Evolutionary conservation across 2,329 filamentous ascomycete genomes (phyloP), one percentile per base, ranked within the genome.

Genomic region (Aureobasidium vineae): DNA sequence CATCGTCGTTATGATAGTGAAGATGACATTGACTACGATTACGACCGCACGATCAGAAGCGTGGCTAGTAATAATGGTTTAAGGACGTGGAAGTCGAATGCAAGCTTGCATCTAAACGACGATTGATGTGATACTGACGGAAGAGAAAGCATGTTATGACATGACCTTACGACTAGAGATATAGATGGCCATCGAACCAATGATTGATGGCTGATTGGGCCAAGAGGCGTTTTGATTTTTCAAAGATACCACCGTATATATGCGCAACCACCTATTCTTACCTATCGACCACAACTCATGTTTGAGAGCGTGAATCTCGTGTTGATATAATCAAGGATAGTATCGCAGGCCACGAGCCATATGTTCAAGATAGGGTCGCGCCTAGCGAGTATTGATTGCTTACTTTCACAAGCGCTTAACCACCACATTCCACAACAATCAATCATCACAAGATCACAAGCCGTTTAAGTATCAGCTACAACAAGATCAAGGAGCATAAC

Each of bases 1-100:
- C 64, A 66, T 33, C 64, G 64, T 28, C 40, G 64, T 13, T 66
- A 66, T 33, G 64, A 50, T 23, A 66, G 64, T 52, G 64, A 66
- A 26, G 64, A 66, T 13, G 64, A 66, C 45, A 66, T 49, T 28
- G 63, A 65, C 33, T 63, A 63, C 8, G 59, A 63, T 36, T 52
- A 63, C n/a, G 59, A 63, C 16, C 59, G 59, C 31, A 63, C 59
- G 5, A 41, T 63, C 36, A 50, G 59, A 23, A 50, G 45, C 4
- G 43, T 50, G 31, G 45, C 59, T 21, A 63, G 59, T 6, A 63
- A 63, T 21, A 63, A 63, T 13, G 61, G 49, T 4, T 15, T 64
- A 11, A 16, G 61, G 23, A 64, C 61, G 7, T 64, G 61, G 61
- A 53, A 53, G 28, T 64, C 61, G n/a, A 64, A 64, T 45, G 61